A percentile compares a stretch with the other conserved stretches of the same genome.
These are phyloP conservation scores for Metschnikowia anglica DNA, from an alignment of 805 yeast species.

Conservation along the genomic window DNA sequence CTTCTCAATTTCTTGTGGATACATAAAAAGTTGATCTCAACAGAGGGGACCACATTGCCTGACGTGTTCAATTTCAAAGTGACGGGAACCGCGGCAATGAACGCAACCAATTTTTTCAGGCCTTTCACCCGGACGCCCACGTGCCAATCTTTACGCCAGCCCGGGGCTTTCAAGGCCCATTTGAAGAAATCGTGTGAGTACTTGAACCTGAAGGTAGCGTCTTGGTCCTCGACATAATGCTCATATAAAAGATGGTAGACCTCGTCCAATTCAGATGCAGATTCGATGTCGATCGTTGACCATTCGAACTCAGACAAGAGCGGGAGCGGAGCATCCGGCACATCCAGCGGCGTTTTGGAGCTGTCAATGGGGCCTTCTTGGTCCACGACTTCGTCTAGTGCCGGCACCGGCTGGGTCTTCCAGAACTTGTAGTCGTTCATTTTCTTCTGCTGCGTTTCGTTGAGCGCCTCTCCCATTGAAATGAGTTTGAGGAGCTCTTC, in stretches of 20 bases:
- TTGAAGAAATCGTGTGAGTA: conserved; percentile 78
- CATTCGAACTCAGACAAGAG: conserved; percentile 83
- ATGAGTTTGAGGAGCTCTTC: conserved; percentile 60
- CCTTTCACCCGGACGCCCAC: conserved; percentile 86
- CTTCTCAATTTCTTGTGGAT: conserved; percentile 90
- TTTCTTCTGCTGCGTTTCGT: conserved; percentile 50
- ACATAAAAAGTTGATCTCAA: conserved; percentile 90
- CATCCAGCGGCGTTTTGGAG: conserved; percentile 64
- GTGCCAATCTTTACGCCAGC: conserved; percentile 86
- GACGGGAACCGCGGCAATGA: conserved; percentile 88
- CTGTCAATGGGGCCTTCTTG: conserved; percentile 81
- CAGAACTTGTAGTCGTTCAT: conserved; percentile 94
- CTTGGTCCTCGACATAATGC: conserved; percentile 93
- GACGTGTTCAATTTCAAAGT: conserved; percentile 57
- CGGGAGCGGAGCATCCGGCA: conserved; percentile 68
- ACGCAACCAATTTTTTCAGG: conserved; percentile 80
- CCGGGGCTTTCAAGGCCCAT: conserved; percentile 96
- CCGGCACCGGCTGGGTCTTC: conserved; percentile 95
- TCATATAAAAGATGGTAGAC: conserved; percentile 78
- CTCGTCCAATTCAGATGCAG: conserved; percentile 62
- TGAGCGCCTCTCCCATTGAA: conserved; percentile 53
- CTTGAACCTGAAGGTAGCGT: conserved; percentile 87
- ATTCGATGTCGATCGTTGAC: conserved; percentile 68
- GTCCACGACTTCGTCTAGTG: conserved; percentile 63
- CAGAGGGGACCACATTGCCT: conserved; percentile 52